Base-by-base conservation (phyloP, 2,329 filamentous ascomycete genomes). In the Penicillium janthinellum region DNA sequence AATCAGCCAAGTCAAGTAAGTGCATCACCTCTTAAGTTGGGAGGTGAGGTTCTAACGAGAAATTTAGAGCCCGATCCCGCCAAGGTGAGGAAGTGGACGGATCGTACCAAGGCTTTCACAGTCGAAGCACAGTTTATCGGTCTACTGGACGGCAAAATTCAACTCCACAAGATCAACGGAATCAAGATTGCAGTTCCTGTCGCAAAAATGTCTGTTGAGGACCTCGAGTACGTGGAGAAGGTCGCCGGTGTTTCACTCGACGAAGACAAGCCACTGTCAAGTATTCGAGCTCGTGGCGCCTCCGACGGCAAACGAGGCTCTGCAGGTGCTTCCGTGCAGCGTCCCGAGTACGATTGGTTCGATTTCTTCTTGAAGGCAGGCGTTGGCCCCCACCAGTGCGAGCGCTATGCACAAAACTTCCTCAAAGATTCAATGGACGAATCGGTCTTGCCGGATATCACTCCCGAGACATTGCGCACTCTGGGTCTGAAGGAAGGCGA, bases 181-280 rank as follows among this genome's bases (percentile, higher is more conserved):
- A 92, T 99, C 70, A 98, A 98, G 78, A 99, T 99, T 76, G 95
- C 95, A 8, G 95, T 99, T 4, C 95, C 95, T 2, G 87, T 98
- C 31, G 83, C 87, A 41, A 99, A 99, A 75, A 99, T 99, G 95
- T 96, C 94, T 0, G 84, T 92, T 44, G 90, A 94, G 71, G 95
- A 99, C 77, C 83, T 99, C 41, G 94, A 97, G 77, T 98, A 96
- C 70, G 94, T 99, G 57, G 95, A 99, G 77, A 86, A 85, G 61
- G 82, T 86, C 15, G 95, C 93, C n/a, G 92, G 93, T 38, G 85
- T 92, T 52, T 96, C 93, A 12, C 81, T 98, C 51, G 89, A 91
- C 64, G 94, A 98, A 70, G 92, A 97, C 70, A 97, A 96, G 77
- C 94, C 94, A 12, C 80, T 97, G 50, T 93, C 92, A 5, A 92